Base-by-base conservation (phyloP, 805 yeast genomes). In the Sugiyamaella marilandica region DNA sequence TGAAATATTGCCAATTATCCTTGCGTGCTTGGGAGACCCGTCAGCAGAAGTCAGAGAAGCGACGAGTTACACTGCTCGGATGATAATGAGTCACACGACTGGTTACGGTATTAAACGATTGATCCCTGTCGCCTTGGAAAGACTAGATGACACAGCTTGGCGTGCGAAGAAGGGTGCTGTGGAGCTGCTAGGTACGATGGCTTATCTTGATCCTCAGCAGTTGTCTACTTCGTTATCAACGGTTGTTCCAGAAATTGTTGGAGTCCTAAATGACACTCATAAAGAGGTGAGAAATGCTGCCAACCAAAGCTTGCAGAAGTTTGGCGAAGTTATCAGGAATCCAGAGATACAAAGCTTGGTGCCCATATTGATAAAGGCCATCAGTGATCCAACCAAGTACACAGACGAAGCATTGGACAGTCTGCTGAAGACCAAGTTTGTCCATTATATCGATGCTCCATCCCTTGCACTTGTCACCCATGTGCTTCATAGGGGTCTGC, bases 381-480 rank as follows among this genome's bases (percentile, higher is more conserved):
- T 94, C 67, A 96, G 97, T 52, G 96, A 94, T 65, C 98, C 99
- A 35, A 86, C 97, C 0, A 87, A 82, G 61, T 73, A 85, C 70
- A 94, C 98, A 1, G 97, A 88, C 55, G 82, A 72, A 10, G 97
- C 98, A 0, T 73, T 94, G 53, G 95, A 90, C 62, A 82, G 87
- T 13, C 78, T 94, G 62, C 83, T 92, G 60, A 82, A 81, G 61
- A 94, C 99, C 0, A 95, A 92, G 61, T 94, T 94, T 63, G 97
- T 91, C 44, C 99, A 94, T 70, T 94, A 92, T 69, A 92, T 94
- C 59, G 99, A 94, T 71, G 97, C 97, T 18, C 98, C 99, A 2
- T 92, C 98, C 1, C 76, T 94, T 63, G 99, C 99, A 0, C 77
- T 94, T 62, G 89, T 94, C 52, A 88, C 91, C 56, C 97, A 91